Evolutionary conservation across 305 asterid species (phyloP).

Genomic region (Fraxinus angustifolia): DNA sequence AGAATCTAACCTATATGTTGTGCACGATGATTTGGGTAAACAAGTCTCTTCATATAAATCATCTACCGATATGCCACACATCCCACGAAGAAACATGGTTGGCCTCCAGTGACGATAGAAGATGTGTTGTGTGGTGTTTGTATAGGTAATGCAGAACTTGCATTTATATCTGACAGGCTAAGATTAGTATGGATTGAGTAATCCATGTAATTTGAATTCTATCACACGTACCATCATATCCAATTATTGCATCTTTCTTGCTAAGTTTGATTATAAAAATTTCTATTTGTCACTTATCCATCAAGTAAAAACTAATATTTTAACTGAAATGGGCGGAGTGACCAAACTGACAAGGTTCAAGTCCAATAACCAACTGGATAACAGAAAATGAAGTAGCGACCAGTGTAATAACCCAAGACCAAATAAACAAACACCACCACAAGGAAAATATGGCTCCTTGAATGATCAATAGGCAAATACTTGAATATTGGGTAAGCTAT

Average conservation of each 20-base stretch:
- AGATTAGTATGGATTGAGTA: background rate
- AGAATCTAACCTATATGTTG: background rate
- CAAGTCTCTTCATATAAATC: background rate
- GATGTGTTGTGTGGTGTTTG: conserved; percentile 19
- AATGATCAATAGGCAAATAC: background rate
- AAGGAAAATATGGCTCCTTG: background rate
- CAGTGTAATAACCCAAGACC: background rate
- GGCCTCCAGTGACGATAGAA: background rate
- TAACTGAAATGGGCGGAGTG: background rate
- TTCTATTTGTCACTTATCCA: background rate
- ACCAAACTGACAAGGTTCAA: background rate
- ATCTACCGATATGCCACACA: background rate
- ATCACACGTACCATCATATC: background rate
- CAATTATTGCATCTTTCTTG: background rate
- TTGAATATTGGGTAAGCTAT: background rate
- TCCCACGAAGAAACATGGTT: background rate
- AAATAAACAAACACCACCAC: background rate
- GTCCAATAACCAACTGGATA: background rate
- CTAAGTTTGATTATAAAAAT: background rate
- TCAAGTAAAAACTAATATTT: background rate
- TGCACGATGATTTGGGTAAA: background rate
- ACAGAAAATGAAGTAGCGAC: background rate
- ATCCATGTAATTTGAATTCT: background rate
- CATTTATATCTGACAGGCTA: background rate
- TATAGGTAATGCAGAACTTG: conserved; percentile 18